phyloP scores from a whole-genome alignment of 441 rosid species.

The Jatropha podagrica region DNA sequence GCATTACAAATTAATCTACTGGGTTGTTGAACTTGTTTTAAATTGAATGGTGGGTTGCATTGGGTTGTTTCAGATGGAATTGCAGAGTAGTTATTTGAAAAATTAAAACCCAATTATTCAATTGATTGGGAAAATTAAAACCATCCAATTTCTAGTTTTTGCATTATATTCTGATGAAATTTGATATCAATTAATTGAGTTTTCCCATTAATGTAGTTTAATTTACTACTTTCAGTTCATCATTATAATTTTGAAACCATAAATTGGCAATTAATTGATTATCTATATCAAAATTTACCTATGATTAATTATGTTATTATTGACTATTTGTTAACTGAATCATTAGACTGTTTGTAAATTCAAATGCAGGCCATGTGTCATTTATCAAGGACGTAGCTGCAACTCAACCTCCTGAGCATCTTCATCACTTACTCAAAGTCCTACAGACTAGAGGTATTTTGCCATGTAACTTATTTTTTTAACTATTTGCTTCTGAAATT shows the following conservation, averaged over 20 bases:
- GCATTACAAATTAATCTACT: background rate
- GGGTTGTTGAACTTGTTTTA: background rate
- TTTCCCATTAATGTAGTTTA: background rate
- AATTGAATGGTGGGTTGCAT: background rate
- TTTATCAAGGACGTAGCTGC: constrained; percentile 73
- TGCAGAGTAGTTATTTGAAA: background rate
- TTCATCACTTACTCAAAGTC: constrained; percentile 61
- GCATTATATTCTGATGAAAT: background rate
- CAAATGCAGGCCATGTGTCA: constrained; percentile 56
- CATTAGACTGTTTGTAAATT: background rate
- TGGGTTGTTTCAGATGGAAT: constrained; percentile 6
- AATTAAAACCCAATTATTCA: background rate
- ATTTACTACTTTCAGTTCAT: background rate
- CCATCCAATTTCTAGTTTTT: background rate
- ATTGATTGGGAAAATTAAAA: background rate
- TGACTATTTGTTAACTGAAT: background rate
- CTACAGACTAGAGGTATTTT: constrained; percentile 64
- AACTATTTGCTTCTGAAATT: background rate
- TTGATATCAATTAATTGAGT: background rate
- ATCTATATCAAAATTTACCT: background rate
- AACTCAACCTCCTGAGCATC: constrained; percentile 68
- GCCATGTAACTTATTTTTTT: background rate
- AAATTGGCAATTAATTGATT: background rate
- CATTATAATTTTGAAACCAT: background rate
- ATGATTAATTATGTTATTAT: background rate